phyloP scores from a whole-genome alignment of 352 stramenopile species.

The Globisporangium carolinianum region DNA sequence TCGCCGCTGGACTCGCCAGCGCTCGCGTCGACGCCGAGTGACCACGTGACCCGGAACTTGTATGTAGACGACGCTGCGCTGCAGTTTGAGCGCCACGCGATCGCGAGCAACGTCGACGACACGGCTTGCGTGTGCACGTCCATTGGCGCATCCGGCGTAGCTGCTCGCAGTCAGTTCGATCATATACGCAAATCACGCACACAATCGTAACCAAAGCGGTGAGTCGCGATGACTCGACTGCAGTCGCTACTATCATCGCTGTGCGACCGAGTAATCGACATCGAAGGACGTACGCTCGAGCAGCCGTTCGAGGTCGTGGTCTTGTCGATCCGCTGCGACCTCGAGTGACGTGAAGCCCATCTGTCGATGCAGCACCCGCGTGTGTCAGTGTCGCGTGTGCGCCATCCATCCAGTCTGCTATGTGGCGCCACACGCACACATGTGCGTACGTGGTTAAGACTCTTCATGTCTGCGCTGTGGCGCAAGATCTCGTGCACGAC shows the following conservation, averaged over 20 bases:
- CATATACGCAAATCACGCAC: too few species aligned
- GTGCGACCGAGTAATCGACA: neutral
- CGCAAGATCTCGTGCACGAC: slow-evolving; percentile 34
- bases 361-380: slow-evolving; percentile 5
- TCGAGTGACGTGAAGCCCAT: slow-evolving; percentile 31
- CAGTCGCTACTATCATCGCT: neutral
- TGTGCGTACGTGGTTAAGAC: slow-evolving; percentile 21
- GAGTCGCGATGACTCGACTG: neutral
- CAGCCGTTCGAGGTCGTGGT: slow-evolving; percentile 25
- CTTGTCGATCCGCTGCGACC: slow-evolving; percentile 32
- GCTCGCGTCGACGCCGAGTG: slow-evolving; percentile 14
- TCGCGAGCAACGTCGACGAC: slow-evolving; percentile 21
- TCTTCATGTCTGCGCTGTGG: slow-evolving; percentile 25
- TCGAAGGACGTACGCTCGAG: slow-evolving; percentile 28
- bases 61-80: slow-evolving; percentile 15
- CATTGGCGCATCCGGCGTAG: slow-evolving; percentile 21
- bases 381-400: neutral
- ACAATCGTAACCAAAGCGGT: too few species aligned
- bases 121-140: slow-evolving; percentile 12
- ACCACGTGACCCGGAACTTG: slow-evolving; percentile 35
- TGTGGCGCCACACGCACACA: neutral
- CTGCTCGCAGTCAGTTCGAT: neutral
- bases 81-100: slow-evolving; percentile 20
- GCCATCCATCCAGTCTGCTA: too few species aligned
- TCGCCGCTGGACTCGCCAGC: slow-evolving; percentile 13